Evolutionary conservation across 2,329 filamentous ascomycete species (phyloP).

Genomic region (Phoma herbarum): DNA sequence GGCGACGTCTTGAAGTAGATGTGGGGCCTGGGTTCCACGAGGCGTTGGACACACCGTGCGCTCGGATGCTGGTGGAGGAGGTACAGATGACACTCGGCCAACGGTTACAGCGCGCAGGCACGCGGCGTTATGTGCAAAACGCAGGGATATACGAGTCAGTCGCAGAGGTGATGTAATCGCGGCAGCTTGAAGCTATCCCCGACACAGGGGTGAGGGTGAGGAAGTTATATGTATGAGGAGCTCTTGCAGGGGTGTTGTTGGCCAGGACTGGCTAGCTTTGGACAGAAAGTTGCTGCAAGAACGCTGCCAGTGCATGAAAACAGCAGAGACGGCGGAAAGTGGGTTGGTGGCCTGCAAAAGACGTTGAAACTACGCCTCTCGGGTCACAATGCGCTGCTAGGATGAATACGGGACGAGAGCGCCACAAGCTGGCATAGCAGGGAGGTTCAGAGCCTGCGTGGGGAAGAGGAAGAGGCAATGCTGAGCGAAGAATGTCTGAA

Average conservation of each 20-base stretch:
- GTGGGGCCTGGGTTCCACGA: conserved; percentile 36
- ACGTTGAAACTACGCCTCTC: conserved; percentile 22
- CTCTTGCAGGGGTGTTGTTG: conserved; percentile 13
- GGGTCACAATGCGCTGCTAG: conserved; percentile 14
- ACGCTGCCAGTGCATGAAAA: conserved; percentile 9
- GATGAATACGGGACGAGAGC: conserved; percentile 22
- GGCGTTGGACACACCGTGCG: conserved; percentile 29
- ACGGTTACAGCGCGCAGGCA: conserved; percentile 23
- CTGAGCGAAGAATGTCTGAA: conserved; percentile 10
- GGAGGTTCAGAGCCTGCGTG: conserved; percentile 22
- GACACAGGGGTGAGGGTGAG: conserved; percentile 4
- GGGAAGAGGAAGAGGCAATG: conserved; percentile 21
- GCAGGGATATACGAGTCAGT: conserved; percentile 19
- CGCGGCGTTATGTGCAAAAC: conserved; percentile 16
- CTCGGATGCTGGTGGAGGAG: conserved; percentile 30
- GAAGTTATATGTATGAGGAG: conserved; percentile 8
- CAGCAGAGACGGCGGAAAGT: conserved; percentile 19
- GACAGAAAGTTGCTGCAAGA: conserved; percentile 1
- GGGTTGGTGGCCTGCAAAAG: conserved; percentile 12
- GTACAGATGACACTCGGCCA: conserved; percentile 26
- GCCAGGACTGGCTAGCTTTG: conserved; percentile 3
- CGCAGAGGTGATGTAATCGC: conserved; percentile 19
- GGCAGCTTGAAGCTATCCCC: conserved; percentile 7
- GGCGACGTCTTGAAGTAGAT: conserved; percentile 29
- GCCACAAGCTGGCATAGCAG: conserved; percentile 22